Percentiles rank a stretch among this genome's conserved stretches.
These are phyloP conservation scores for Fonsecaea monophora DNA, from an alignment of 2,329 filamentous ascomycete genomes.

Conservation along the genomic window DNA sequence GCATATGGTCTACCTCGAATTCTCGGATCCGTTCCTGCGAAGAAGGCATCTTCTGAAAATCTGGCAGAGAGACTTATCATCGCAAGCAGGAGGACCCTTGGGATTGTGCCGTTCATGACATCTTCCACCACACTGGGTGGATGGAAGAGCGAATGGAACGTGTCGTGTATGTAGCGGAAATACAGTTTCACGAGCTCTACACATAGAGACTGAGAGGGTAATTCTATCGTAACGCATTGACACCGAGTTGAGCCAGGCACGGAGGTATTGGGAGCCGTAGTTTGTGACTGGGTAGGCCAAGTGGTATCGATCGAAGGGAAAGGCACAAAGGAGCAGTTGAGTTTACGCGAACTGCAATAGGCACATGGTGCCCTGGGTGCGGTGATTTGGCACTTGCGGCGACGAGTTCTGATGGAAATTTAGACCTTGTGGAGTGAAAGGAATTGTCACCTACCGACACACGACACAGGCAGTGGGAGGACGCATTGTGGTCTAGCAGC, in stretches of 20 bases:
- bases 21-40: slow-evolving; percentile 28
- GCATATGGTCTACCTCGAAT: slow-evolving; percentile 33
- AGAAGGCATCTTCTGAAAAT: slow-evolving; percentile 32
- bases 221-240: slow-evolving; percentile 14
- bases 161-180: slow-evolving; percentile 38
- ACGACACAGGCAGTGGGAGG: slow-evolving; percentile 36
- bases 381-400: slow-evolving; percentile 30
- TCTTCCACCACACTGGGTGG: slow-evolving; percentile 34
- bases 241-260: slow-evolving; percentile 17
- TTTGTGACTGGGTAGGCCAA: slow-evolving; percentile 10
- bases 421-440: not conserved
- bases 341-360: slow-evolving; percentile 29
- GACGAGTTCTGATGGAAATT: slow-evolving; percentile 23
- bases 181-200: slow-evolving; percentile 36
- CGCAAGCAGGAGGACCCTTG: slow-evolving; percentile 25
- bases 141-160: slow-evolving; percentile 37
- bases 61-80: slow-evolving; percentile 32
- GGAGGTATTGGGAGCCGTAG: slow-evolving; percentile 18
- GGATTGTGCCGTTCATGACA: slow-evolving; percentile 25
- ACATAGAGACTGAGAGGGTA: slow-evolving; percentile 29
- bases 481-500: slow-evolving; percentile 19
- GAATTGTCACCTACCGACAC: slow-evolving; percentile 24
- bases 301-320: not conserved
- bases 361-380: slow-evolving; percentile 26
- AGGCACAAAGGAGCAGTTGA: slow-evolving; percentile 28